Evolutionary conservation across 495 filamentous ascomycete genomes (phyloP), one percentile per base, ranked within the genome.

Genomic region (Sabuloglossum arenarium): DNA sequence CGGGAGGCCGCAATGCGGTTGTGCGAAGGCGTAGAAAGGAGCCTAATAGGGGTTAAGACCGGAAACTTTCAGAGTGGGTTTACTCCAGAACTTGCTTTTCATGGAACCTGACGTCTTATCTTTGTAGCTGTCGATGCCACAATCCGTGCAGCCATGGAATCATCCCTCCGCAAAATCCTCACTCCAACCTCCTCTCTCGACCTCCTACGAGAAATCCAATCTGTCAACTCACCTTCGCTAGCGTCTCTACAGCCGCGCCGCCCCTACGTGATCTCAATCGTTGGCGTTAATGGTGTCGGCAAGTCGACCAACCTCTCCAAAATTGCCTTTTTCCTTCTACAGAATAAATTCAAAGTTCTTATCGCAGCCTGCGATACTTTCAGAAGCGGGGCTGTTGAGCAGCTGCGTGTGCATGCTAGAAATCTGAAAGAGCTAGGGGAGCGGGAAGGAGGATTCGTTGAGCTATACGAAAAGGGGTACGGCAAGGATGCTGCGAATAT

Each of bases 281-380:
- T 98, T 31, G 91, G 91, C 54, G 91, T 98, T 62, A 98, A 98
- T 63, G 91, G 91, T 25, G 91, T 98, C 50, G 91, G 91, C 64
- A 98, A 98, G 69, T 94, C 87, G 8, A 98, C 91, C 21, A 97
- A 94, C 60, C 71, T 98, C 19, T 86, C 85, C 65, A 98, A 98
- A 69, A 91, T 98, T 58, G 90, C 86, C 66, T 97, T 89, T 71
- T 96, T 97, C 72, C 75, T 98, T 11, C 74, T 98, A 24, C 93
- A 98, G 66, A 97, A 98, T 71, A 85, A 88, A 64, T 93, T 90
- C 70, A 82, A 84, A 60, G 86, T 98, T n/a, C 76, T 98, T 52
- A 85, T 98, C 63, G 91, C 86, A 0, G 91, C 93, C 14, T 94
- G 85, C 61, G 91, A 98, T 67, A 98, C 91, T 10, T 98, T 98